Evolutionary conservation across 2,329 filamentous ascomycete genomes (phyloP).

Genomic region (Claviceps capensis): DNA sequence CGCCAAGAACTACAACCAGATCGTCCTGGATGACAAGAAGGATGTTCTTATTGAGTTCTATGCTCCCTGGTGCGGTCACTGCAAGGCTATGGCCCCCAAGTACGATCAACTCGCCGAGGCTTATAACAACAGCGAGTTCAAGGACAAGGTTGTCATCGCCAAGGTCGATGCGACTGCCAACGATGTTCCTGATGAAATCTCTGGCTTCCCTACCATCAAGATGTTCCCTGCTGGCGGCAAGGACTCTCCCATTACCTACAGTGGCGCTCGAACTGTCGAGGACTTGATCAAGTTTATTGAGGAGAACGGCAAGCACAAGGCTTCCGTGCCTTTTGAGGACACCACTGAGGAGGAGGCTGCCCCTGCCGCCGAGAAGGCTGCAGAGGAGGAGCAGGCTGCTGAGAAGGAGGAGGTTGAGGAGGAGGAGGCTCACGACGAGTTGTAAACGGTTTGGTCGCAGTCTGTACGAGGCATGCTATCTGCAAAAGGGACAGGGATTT

Average conservation of each 20-base stretch:
- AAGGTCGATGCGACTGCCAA: slow-evolving; percentile 96
- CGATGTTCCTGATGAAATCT: slow-evolving; percentile 92
- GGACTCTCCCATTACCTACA: slow-evolving; percentile 72
- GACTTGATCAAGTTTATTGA: slow-evolving; percentile 86
- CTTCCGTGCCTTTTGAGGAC: slow-evolving; percentile 47
- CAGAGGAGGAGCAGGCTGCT: slow-evolving; percentile 30
- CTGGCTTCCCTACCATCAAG: slow-evolving; percentile 99
- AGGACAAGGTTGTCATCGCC: slow-evolving; percentile 78
- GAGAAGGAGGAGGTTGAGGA: slow-evolving; percentile 23
- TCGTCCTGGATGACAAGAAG: slow-evolving; percentile 89
- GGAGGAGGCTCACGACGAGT: slow-evolving; percentile 48
- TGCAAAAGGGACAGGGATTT: slow-evolving; percentile 8
- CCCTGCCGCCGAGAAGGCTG: slow-evolving; percentile 35
- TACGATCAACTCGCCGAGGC: slow-evolving; percentile 81
- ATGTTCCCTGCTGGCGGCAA: slow-evolving; percentile 87
- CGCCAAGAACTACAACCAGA: slow-evolving; percentile 81
- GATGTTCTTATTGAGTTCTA: slow-evolving; percentile 98
- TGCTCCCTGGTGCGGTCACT: slow-evolving; percentile 98
- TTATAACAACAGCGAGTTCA: slow-evolving; percentile 67
- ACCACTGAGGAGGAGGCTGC: slow-evolving; percentile 43
- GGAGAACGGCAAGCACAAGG: slow-evolving; percentile 86
- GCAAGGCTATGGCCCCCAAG: slow-evolving; percentile 93
- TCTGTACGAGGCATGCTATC: neutral
- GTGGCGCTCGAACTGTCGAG: slow-evolving; percentile 75
- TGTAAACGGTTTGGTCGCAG: slow-evolving; percentile 40